A percentile compares a stretch with the other conserved stretches of the same genome.
Conservation (phyloP, 129 eudicot genomes). For the Lactuca saligna region DNA sequence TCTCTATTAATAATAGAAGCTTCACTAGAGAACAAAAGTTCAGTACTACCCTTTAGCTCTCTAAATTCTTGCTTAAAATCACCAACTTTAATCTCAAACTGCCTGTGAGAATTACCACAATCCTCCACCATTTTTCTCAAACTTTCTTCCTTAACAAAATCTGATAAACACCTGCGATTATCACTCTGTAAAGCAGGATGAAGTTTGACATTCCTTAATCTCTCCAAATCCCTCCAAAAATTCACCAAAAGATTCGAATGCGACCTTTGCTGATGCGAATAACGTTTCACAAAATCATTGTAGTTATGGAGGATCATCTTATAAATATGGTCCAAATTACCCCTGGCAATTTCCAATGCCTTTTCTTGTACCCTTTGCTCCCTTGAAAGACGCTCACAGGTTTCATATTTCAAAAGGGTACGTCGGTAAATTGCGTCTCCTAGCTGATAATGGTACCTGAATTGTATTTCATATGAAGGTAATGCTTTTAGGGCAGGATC, state of each 20-base stretch:
- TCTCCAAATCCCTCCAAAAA: constrained; percentile 76
- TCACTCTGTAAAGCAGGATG: constrained; percentile 62
- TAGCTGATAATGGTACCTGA: constrained; percentile 74
- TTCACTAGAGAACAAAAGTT: constrained; percentile 65
- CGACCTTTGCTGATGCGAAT: constrained; percentile 61
- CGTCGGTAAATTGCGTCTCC: constrained; percentile 67
- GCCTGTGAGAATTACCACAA: constrained; percentile 76
- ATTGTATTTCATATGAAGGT: constrained; percentile 82
- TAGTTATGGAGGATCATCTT: constrained; percentile 68
- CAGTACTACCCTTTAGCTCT: constrained; percentile 67
- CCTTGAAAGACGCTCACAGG: constrained; percentile 58
- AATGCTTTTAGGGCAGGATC: constrained; percentile 90
- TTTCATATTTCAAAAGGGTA: constrained; percentile 51
- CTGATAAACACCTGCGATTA: constrained; percentile 59
- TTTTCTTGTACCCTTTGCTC: constrained; percentile 90
- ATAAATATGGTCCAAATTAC: constrained; percentile 74
- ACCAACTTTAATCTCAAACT: constrained; percentile 78
- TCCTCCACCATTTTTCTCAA: constrained; percentile 71
- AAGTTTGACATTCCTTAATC: constrained; percentile 63
- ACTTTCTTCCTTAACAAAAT: constrained; percentile 83
- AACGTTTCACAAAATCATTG: constrained; percentile 62
- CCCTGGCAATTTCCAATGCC: constrained; percentile 92
- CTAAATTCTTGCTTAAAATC: constrained; percentile 90
- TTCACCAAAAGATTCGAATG: constrained; percentile 67
- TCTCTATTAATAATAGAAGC: constrained; percentile 56